Evolutionary conservation across 495 filamentous ascomycete genomes (phyloP), one percentile per base, ranked within the genome.

Genomic region (Trichoderma erinaceum): DNA sequence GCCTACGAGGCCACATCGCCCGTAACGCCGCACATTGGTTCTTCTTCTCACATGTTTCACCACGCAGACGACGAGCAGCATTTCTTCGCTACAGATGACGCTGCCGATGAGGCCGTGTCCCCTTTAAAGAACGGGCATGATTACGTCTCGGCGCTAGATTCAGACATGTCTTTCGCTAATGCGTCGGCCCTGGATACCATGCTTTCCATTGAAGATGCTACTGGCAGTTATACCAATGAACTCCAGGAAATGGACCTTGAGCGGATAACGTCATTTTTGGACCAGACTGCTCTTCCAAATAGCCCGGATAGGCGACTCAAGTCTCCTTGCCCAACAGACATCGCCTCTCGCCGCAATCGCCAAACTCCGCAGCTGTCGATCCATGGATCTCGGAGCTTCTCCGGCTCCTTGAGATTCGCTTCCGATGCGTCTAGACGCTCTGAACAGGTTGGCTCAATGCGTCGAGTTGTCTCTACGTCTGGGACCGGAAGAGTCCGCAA

Each of bases 341-440:
- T 84, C 48, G 81, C 81, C 25, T 75, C 78, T 21, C 77, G 81
- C 35, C 75, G 81, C 67, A 84, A 83, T 68, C 74, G 78, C 10
- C 76, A 80, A 13, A 80, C 81, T 2, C 76, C 80, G 15, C 73
- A 76, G 18, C 75, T 84, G 7, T 78, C 75, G 16, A 71, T 78
- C 21, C 41, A 73, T 18, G 71, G 78, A 3, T 69, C 78, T 1
- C 75, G 80, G 18, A 77, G 73, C 32, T 74, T 69, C 27, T 76
- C 77, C 63, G 75, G 75, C n/a, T 68, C 78, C 29, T 29, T 29
- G 4, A 83, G 79, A 72, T 78, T 76, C 1, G 77, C 73, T 23
- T 65, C 80, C 25, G 81, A 82, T 32, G 74, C 69, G 64, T 68
- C 78, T 0, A 73, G 76, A 67, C 69, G 78, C 21, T 48, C 72